Conservation (phyloP, 192 early-diverging fungal species). For the Gonapodya sp. region DNA sequence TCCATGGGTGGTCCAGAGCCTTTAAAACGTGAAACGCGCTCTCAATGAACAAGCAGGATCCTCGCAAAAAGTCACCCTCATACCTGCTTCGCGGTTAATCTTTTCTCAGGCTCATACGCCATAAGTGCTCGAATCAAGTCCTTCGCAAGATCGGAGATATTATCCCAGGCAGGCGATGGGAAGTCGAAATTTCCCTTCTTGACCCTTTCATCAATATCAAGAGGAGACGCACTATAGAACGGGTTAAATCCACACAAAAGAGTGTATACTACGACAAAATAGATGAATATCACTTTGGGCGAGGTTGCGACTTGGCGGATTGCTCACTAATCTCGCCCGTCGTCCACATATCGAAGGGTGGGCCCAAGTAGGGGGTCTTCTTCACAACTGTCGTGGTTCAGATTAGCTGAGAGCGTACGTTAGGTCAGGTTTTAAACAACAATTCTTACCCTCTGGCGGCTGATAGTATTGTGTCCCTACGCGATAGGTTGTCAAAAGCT, state of each 20-base stretch:
- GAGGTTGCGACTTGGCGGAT: no score
- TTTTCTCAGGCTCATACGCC: slow-evolving; percentile 41
- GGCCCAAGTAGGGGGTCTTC: background rate
- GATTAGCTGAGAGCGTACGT: background rate
- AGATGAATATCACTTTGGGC: no score
- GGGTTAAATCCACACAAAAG: background rate
- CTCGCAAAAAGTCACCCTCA: background rate
- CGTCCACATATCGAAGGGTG: background rate
- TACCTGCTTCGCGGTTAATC: slow-evolving; percentile 27
- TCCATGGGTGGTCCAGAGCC: background rate
- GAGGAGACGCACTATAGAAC: background rate
- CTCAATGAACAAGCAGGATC: background rate
- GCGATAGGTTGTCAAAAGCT: background rate
- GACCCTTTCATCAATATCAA: slow-evolving; percentile 45
- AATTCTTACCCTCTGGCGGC: background rate
- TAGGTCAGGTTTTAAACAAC: background rate
- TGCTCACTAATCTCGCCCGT: background rate
- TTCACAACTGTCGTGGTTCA: background rate
- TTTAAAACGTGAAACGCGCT: background rate
- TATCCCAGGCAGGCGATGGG: slow-evolving; percentile 70
- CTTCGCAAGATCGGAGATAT: slow-evolving; percentile 52
- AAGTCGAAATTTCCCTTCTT: slow-evolving; percentile 64
- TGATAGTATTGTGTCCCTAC: background rate
- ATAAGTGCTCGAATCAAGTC: slow-evolving; percentile 45
- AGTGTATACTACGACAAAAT: background rate